These are phyloP conservation scores for Lactarius sanguifluus DNA, from an alignment of 768 basidiomycete species.

Conservation along the genomic window DNA sequence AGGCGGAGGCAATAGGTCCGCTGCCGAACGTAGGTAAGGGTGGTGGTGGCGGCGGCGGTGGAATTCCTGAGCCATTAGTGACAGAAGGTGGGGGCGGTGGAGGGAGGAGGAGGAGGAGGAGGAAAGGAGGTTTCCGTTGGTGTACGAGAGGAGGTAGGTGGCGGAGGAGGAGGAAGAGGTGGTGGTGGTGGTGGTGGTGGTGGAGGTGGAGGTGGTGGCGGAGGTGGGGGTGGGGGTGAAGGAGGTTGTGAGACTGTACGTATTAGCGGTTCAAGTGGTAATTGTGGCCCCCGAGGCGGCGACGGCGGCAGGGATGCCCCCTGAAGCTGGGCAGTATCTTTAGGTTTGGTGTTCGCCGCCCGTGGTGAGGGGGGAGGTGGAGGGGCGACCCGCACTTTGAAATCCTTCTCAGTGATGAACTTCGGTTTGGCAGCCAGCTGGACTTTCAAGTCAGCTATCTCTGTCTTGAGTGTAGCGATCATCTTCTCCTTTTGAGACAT, in stretches of 20 bases:
- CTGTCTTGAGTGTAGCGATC: conserved; percentile 50
- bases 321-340: conserved; percentile 10
- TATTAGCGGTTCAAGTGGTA: conserved; percentile 27
- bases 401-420: conserved; percentile 63
- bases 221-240: conserved; percentile 29
- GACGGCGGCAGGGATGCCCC: conserved; percentile 1
- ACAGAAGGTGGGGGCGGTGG: background rate
- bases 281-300: conserved; percentile 26
- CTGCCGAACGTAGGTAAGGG: conserved; percentile 3
- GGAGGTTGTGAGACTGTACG: conserved; percentile 36
- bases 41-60: background rate
- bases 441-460: conserved; percentile 52
- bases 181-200: background rate
- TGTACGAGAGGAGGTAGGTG: background rate
- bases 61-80: background rate
- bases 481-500: conserved; percentile 68
- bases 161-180: conserved; percentile 1
- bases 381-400: conserved; percentile 64
- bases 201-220: conserved; percentile 2
- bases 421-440: conserved; percentile 51
- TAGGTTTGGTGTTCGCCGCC: conserved; percentile 30
- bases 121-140: background rate
- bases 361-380: conserved; percentile 57
- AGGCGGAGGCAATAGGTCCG: conserved; percentile 21
- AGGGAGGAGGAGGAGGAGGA: background rate